Evolutionary conservation across 257 asterid genomes (phyloP), one percentile per base, ranked within the genome.

Genomic region (Lithospermum erythrorhizon): DNA sequence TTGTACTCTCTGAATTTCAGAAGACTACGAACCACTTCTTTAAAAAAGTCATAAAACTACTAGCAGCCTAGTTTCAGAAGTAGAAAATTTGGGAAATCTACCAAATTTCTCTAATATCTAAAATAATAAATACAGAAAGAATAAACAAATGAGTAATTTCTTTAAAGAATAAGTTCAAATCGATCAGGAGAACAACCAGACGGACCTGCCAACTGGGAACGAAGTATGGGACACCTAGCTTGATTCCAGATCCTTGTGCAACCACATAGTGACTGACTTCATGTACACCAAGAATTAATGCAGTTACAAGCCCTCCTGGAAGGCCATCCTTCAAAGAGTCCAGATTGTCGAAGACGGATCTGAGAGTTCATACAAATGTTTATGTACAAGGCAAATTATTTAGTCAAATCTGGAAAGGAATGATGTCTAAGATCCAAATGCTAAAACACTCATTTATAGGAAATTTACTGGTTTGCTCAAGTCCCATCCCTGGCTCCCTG

Each of bases 131-230:
- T 41, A 11, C 49, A 13, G 49, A 18, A 41, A 41, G 1, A 13
- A 14, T 41, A 41, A 41, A 11, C 8, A 2, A 41, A 41, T 8
- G 18, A 41, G 6, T 27, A 27, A 27, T 27, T 7, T 27, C 6
- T 41, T 20, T 11, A 1, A 53, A 53, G 0, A 4, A n/a, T 53
- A 19, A 17, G 25, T 53, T 24, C 37, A 54, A 29, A 53, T 9
- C 64, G 29, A 35, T n/a, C n/a, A 45, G 63, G 37, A 69, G 59
- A 48, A 59, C 45, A 66, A 65, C 73, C 54, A 54, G 53, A 68
- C 25, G 68, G 61, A 88, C 98, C 98, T 91, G 98, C 93, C 90
- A 91, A 70, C 98, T 91, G 61, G 98, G 98, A 77, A 91, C 95
- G 80, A 91, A 86, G 65, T 71, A 91, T 27, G 98, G 96, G 58